Evolutionary conservation across 768 basidiomycete genomes (phyloP).

Genomic region (Mrakia gelida): DNA sequence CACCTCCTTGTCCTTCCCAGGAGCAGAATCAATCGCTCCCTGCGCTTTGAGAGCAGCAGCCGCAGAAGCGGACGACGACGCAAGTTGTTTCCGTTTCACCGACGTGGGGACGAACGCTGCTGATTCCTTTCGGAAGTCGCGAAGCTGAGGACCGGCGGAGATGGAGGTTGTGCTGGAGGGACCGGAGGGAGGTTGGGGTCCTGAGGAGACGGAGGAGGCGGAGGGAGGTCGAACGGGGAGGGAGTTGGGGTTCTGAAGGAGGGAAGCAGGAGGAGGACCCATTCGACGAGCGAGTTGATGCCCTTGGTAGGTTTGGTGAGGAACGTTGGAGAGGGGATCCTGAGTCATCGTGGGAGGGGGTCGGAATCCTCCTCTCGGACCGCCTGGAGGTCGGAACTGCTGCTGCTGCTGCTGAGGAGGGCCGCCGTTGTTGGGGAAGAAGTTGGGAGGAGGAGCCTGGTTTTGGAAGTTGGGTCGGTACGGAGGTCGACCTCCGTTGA

Average conservation of each 20-base stretch:
- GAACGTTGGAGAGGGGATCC: conserved; percentile 69
- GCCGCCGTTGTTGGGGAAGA: conserved; percentile 2
- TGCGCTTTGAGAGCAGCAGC: not conserved
- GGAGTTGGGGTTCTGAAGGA: conserved; percentile 35
- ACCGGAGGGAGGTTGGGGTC: conserved; percentile 45
- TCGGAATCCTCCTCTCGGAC: conserved; percentile 2
- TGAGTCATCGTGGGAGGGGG: conserved; percentile 45
- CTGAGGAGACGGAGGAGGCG: conserved; percentile 29
- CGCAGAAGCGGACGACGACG: not conserved
- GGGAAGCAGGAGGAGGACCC: conserved; percentile 28
- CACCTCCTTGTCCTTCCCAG: not conserved
- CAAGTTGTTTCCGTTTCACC: conserved; percentile 61
- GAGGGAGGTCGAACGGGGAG: conserved; percentile 14
- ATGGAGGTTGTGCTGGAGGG: conserved; percentile 64
- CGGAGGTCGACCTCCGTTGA: conserved; percentile 16
- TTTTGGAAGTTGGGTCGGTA: not conserved
- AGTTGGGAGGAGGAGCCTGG: conserved; percentile 4
- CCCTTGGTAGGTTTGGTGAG: conserved; percentile 73
- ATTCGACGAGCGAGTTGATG: conserved; percentile 43
- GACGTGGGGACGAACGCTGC: conserved; percentile 83
- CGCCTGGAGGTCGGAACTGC: not conserved
- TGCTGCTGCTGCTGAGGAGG: not conserved
- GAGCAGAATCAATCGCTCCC: not conserved
- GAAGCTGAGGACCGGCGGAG: conserved; percentile 76
- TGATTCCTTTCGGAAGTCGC: conserved; percentile 91